Evolutionary conservation across 179 eudicot species (phyloP), one percentile per base, ranked within the genome.

Genomic region (Silene coronaria): DNA sequence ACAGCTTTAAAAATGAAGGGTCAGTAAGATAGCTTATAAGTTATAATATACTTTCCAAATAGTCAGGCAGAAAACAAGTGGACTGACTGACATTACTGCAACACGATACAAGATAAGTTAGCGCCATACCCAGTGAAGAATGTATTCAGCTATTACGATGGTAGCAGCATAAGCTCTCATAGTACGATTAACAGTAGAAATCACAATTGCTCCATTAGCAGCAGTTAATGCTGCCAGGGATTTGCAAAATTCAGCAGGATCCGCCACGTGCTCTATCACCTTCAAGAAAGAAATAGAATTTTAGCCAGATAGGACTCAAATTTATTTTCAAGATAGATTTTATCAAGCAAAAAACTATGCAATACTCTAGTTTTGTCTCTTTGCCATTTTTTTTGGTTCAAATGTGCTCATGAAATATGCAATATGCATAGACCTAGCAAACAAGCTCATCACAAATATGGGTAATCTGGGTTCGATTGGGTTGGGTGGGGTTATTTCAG

Each of bases 231-330:
- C 88, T 71, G 91, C 85, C 80, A 95, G 78, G 30, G 99, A 95
- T 76, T 87, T 89, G 88, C 99, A 92, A 83, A 94, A 95, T 42
- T 89, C 95, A 61, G 95, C 80, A 73, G 99, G 97, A 81, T 95
- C 86, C 60, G 96, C 94, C 64, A 95, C 99, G 71, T 95, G 99
- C 84, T 95, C 99, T 79, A 95, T 88, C 77, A 95, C 97, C 97
- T 95, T 59, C 51, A 73, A 36, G 28, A 64, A 36, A 65, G 57
- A 71, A 28, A 19, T 14, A 58, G 16, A 30, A 34, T 63, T 72
- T 76, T 51, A 76, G 48, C 55, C 65, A 58, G 11, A 23, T 34
- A 64, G 21, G 30, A 63, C 1, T 5, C 7, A 0, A 16, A 21
- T 10, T 21, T 24, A 4, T 22, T 64, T 13, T 27, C 51, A 30